Evolutionary conservation across 345 rosid species (phyloP).

Genomic region (Carallia pectinifolia): DNA sequence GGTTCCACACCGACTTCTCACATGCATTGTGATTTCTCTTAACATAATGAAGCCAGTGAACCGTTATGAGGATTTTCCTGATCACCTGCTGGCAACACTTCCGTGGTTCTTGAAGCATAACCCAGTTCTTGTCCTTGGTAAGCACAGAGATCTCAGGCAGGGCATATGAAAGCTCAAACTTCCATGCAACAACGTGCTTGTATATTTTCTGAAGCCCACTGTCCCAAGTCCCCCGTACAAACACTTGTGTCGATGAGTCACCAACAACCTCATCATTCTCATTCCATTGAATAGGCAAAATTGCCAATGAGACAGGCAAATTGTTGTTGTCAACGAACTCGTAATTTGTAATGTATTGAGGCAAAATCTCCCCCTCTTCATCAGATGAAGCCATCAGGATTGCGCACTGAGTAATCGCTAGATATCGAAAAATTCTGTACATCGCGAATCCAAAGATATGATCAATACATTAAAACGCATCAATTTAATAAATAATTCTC

Average conservation of each 20-base stretch:
- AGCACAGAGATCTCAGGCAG: conserved; percentile 19
- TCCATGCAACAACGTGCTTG: conserved; percentile 14
- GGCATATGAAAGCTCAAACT: conserved; percentile 19
- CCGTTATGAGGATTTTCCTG: conserved; percentile 9
- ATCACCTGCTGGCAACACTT: not conserved
- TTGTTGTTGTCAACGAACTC: conserved; percentile 1
- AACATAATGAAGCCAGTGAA: conserved; percentile 24
- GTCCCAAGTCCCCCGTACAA: conserved; percentile 6
- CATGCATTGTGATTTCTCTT: conserved; percentile 6
- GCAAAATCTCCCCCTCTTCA: conserved; percentile 19
- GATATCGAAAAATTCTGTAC: too few relatives aligned
- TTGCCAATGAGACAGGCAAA: not conserved
- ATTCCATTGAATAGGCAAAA: conserved; percentile 18
- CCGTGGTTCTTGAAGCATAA: conserved; percentile 17
- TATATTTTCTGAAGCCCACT: conserved; percentile 9
- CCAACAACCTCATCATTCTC: not conserved
- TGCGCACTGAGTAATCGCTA: not conserved
- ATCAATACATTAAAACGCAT: too few relatives aligned
- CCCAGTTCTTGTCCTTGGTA: conserved; percentile 14
- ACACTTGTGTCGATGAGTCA: not conserved
- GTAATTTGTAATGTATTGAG: not conserved
- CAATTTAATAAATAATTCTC: too few relatives aligned
- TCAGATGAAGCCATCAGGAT: conserved; percentile 15
- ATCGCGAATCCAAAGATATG: too few relatives aligned
- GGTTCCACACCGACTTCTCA: conserved; percentile 8